phyloP scores from a whole-genome alignment of 192 early-diverging fungal species.

The Backusella luteola region DNA sequence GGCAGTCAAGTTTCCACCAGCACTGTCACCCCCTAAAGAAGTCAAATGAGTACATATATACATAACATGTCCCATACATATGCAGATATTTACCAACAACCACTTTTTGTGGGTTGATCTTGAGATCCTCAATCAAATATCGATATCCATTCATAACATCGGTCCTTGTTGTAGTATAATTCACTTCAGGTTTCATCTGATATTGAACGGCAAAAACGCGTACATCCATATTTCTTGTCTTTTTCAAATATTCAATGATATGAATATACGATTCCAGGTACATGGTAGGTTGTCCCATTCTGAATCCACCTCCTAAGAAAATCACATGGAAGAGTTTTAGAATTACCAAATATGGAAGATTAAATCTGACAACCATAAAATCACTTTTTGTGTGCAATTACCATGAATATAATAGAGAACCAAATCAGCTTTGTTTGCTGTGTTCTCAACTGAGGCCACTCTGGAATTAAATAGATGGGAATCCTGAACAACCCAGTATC shows the following conservation, averaged over 20 bases:
- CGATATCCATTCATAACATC: conserved; percentile 13
- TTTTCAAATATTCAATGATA: conserved; percentile 1
- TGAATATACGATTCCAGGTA: conserved; percentile 17
- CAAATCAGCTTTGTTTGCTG: conserved; percentile 1
- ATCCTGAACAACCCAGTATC: conserved; percentile 6
- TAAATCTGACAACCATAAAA: not conserved
- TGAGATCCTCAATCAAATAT: conserved; percentile 16
- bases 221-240: not conserved
- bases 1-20: conserved; percentile 18
- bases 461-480: not conserved
- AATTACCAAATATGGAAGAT: not conserved
- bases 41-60: not conserved
- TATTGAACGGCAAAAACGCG: conserved; percentile 14
- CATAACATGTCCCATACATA: not conserved
- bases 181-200: not conserved
- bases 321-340: not conserved
- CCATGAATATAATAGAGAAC: conserved; percentile 21
- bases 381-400: not conserved
- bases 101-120: conserved; percentile 9
- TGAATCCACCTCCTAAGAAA: conserved; percentile 14
- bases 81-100: conserved; percentile 7
- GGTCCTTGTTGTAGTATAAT: not conserved
- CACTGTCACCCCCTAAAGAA: conserved; percentile 14
- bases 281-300: conserved; percentile 3
- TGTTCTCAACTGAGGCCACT: not conserved